Percentiles rank a stretch among this genome's conserved stretches.
These are phyloP conservation scores for Eleusine coracana DNA, from an alignment of 176 grass and related monocot species.

Conservation along the genomic window DNA sequence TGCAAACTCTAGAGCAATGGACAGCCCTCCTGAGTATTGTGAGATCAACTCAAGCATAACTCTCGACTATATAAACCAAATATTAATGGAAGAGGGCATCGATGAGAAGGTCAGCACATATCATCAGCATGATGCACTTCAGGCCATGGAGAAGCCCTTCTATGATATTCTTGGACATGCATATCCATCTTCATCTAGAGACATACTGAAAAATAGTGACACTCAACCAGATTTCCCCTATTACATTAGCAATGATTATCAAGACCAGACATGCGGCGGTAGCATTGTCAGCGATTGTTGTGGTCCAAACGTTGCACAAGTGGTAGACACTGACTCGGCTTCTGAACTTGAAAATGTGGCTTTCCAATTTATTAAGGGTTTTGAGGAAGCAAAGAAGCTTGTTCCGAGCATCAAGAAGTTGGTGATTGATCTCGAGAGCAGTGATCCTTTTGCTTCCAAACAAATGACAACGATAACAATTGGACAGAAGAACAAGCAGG, in stretches of 20 bases:
- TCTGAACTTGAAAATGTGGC: background rate
- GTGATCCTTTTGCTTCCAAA: constrained; percentile 10
- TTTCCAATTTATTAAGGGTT: constrained; percentile 34
- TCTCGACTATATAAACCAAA: constrained; percentile 52
- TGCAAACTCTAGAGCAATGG: background rate
- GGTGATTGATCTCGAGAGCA: constrained; percentile 24
- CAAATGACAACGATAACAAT: background rate
- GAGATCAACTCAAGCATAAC: constrained; percentile 46
- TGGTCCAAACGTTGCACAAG: background rate
- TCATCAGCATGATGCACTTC: constrained; percentile 27
- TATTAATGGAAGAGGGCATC: constrained; percentile 61
- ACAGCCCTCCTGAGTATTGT: constrained; percentile 5
- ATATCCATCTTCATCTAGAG: constrained; percentile 28
- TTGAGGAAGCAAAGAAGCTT: constrained; percentile 53
- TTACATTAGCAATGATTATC: background rate
- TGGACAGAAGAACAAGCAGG: constrained; percentile 23
- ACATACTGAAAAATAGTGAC: background rate
- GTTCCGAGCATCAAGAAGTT: constrained; percentile 50
- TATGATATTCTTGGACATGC: constrained; percentile 32
- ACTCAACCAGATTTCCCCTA: background rate
- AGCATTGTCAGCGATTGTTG: background rate
- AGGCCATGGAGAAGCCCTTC: constrained; percentile 27
- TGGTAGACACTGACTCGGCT: background rate
- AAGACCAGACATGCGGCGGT: background rate
- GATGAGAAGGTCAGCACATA: constrained; percentile 49